Evolutionary conservation across 2,329 filamentous ascomycete genomes (phyloP), one percentile per base, ranked within the genome.

Genomic region (Aspergillus fijiensis): DNA sequence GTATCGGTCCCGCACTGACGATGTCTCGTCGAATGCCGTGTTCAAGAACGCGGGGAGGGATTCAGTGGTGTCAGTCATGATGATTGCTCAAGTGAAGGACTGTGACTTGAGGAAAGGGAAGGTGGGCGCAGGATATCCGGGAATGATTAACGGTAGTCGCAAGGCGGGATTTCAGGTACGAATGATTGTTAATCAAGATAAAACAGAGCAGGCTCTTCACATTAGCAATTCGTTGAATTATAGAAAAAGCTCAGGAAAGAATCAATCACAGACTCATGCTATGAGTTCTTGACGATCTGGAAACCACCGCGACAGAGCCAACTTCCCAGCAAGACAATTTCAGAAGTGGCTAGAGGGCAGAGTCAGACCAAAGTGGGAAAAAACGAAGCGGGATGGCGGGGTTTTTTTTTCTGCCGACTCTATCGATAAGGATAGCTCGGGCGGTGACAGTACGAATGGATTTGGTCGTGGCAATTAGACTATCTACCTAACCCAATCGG

Each of bases 21-120:
- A 65, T 25, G 60, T 48, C 35, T 62, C 66, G 29, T 74, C 68
- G 58, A 72, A 79, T 55, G 77, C 62, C 50, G 69, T 70, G 56
- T 76, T 68, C 60, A 77, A 60, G 33, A 70, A 74, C 35, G 66
- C 50, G 33, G 73, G 73, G 49, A 69, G 57, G 4, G 60, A 50
- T 33, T 52, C 50, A 25, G 67, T 64, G n/a, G 47, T 31, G 47
- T 70, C 69, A 54, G 68, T 60, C 72, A 75, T 74, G 9, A 59
- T 61, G 45, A 50, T 19, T 16, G 33, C 16, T 25, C 19, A 27
- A 51, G 1, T 48, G 23, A 39, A 49, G 21, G 12, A 45, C n/a
- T 21, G 3, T 19, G 47, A 5, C 50, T 47, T 19, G 49, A 35
- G 31, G 5, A 25, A 27, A 52, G 23, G 29, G 21, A 51, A 27